Conservation (phyloP, 495 filamentous ascomycete genomes). For the Talaromyces adpressus region DNA sequence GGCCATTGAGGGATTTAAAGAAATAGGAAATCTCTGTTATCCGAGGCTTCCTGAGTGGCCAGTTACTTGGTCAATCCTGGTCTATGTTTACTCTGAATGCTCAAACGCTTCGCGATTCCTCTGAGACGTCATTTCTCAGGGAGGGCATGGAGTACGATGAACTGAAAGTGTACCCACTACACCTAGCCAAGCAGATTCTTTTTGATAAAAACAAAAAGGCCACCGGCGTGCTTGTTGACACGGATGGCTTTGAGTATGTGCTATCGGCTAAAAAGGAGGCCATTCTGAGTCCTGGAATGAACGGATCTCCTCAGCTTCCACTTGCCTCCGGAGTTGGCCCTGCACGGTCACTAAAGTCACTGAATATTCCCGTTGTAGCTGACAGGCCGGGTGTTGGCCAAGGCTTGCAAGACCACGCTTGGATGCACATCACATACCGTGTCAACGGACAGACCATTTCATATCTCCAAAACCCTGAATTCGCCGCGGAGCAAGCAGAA, state of each 20-base stretch:
- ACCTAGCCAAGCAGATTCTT: not conserved
- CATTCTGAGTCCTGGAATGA: conserved; percentile 38
- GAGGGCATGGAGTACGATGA: not conserved
- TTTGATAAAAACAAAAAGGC: conserved; percentile 6
- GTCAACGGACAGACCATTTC: conserved; percentile 20
- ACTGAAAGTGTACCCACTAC: not conserved
- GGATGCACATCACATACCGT: conserved; percentile 18
- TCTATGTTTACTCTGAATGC: not conserved
- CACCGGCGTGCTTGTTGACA: conserved; percentile 42
- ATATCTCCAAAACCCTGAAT: not conserved
- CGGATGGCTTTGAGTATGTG: conserved; percentile 21
- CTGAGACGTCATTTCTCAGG: not conserved
- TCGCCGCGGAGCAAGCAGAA: too few species aligned
- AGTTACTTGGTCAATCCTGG: not conserved
- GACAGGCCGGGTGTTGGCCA: conserved; percentile 43
- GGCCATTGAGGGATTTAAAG: conserved; percentile 17
- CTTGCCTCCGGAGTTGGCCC: conserved; percentile 48
- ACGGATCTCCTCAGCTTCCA: conserved; percentile 45
- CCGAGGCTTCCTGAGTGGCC: conserved; percentile 18
- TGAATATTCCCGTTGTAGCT: conserved; percentile 32
- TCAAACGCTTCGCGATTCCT: not conserved
- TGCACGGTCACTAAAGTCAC: conserved; percentile 21
- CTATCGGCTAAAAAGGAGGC: conserved; percentile 36
- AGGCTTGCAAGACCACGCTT: conserved; percentile 37
- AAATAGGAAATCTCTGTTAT: conserved; percentile 23